Evolutionary conservation across 345 rosid species (phyloP), one percentile per base, ranked within the genome.

Genomic region (Linum usitatissimum): DNA sequence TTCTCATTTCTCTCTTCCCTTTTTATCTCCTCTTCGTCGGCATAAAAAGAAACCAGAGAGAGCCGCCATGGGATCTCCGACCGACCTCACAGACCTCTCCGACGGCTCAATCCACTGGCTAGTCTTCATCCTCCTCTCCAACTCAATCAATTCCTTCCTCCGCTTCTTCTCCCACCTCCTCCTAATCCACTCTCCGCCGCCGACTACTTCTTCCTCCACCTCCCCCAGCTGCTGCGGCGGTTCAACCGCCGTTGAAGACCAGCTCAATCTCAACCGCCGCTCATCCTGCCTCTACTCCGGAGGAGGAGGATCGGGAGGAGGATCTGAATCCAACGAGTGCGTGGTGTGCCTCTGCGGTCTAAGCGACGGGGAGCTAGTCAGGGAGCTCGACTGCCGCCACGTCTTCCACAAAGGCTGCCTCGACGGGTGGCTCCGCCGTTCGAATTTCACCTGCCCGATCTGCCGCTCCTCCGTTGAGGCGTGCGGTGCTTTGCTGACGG

Each of bases 301-400:
- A 1, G 38, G 66, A 23, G 28, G 28, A 23, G 28, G 2, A 23
- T 2, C 28, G 28, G 28, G 28, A 23, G 28, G 28, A 39, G 57
- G 66, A 13, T 64, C 79, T 9, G 84, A 62, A 59, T 90, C 38
- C 38, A 7, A 34, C 8, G 38, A 34, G 38, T 34, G 95, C 61
- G 73, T 86, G 69, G 87, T 90, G 28, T 90, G 97, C 76, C 40
- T 84, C 68, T 76, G 79, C 72, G 69, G 60, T 60, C 60, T 87
- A 0, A 61, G 79, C 59, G 91, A 90, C 18, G 97, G 97, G 30
- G 93, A 90, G 19, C 77, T 60, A 60, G 93, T 90, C 40, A 77
- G 95, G 77, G 77, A 67, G 78, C 95, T 90, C 2, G 84, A 82
- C 21, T 90, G 97, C 79, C 71, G 86, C 65, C 97, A 90, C 76